These are phyloP conservation scores for Ailanthus altissimus DNA, from an alignment of 345 rosid species.

Conservation along the genomic window DNA sequence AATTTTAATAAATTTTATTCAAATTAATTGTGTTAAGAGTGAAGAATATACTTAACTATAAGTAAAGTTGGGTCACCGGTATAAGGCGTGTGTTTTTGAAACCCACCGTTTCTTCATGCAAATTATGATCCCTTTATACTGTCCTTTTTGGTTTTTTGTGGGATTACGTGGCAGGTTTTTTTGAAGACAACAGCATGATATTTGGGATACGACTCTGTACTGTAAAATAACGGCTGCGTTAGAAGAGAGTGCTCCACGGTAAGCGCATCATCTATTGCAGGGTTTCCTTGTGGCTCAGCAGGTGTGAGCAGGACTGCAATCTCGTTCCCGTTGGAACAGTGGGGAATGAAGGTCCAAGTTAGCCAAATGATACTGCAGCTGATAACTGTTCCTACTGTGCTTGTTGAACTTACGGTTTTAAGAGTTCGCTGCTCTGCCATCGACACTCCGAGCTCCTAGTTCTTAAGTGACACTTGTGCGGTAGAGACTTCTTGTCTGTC, in stretches of 20 bases:
- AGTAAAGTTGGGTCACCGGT: too few relatives aligned
- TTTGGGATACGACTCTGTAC: constrained; percentile 6
- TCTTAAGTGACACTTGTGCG: neutral
- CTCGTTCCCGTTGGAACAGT: neutral
- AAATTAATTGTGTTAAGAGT: too few relatives aligned
- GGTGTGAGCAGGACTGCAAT: constrained; percentile 17
- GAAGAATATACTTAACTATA: too few relatives aligned
- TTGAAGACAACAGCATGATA: constrained; percentile 32
- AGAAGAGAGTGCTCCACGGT: constrained; percentile 19
- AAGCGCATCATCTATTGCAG: constrained; percentile 25
- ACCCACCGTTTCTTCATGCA: constrained; percentile 30
- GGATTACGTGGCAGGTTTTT: constrained; percentile 38
- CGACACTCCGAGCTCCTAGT: neutral
- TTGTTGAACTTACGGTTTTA: constrained; percentile 1
- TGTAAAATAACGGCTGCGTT: neutral
- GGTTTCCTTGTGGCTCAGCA: constrained; percentile 23
- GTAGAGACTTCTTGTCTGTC: constrained; percentile 6
- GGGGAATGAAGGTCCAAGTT: neutral
- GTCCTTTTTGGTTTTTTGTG: constrained; percentile 27
- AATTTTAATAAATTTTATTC: too few relatives aligned
- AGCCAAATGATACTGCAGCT: neutral
- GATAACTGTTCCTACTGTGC: neutral
- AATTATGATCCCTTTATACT: constrained; percentile 41
- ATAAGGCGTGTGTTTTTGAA: constrained; percentile 59
- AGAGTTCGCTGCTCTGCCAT: constrained; percentile 2